These are phyloP conservation scores for Scleroderma citrinum DNA, from an alignment of 768 basidiomycete species.

Conservation along the genomic window DNA sequence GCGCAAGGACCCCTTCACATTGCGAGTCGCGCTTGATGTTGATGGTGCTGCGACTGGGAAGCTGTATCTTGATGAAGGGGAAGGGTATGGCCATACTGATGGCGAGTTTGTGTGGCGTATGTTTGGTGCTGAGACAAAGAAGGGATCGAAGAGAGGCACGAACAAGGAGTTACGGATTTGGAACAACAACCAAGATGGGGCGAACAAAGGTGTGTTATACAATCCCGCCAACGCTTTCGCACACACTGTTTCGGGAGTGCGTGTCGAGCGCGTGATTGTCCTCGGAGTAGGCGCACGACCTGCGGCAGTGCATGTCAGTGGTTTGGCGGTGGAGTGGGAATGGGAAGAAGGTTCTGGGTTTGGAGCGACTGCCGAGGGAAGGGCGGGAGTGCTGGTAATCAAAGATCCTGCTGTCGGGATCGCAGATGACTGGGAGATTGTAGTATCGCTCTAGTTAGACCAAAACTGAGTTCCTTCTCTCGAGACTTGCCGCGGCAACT, in stretches of 20 bases:
- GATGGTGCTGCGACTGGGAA: slow-evolving; percentile 62
- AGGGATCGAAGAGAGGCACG: slow-evolving; percentile 12
- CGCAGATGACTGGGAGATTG: slow-evolving; percentile 60
- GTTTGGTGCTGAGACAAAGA: slow-evolving; percentile 49
- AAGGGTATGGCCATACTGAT: slow-evolving; percentile 63
- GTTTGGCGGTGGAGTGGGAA: slow-evolving; percentile 12
- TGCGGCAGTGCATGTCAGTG: slow-evolving; percentile 43
- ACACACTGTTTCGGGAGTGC: slow-evolving; percentile 52
- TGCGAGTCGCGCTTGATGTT: slow-evolving; percentile 74
- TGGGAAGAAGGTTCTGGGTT: slow-evolving; percentile 44
- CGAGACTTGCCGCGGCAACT: too few relatives aligned
- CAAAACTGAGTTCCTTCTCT: neutral
- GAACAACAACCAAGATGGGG: slow-evolving; percentile 49
- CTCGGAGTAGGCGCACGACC: slow-evolving; percentile 67
- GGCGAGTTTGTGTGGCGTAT: slow-evolving; percentile 84
- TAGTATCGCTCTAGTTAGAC: slow-evolving; percentile 22
- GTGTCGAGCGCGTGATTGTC: slow-evolving; percentile 78
- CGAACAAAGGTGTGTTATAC: slow-evolving; percentile 42
- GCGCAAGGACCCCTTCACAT: slow-evolving; percentile 89
- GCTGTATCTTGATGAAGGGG: slow-evolving; percentile 94
- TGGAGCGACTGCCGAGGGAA: slow-evolving; percentile 51
- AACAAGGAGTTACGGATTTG: slow-evolving; percentile 40
- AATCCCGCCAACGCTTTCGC: slow-evolving; percentile 63
- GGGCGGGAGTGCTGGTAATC: slow-evolving; percentile 65
- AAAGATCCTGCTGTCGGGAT: slow-evolving; percentile 65